Evolutionary conservation across 495 filamentous ascomycete species (phyloP), one percentile per base, ranked within the genome.

Genomic region (Neurospora discreta): DNA sequence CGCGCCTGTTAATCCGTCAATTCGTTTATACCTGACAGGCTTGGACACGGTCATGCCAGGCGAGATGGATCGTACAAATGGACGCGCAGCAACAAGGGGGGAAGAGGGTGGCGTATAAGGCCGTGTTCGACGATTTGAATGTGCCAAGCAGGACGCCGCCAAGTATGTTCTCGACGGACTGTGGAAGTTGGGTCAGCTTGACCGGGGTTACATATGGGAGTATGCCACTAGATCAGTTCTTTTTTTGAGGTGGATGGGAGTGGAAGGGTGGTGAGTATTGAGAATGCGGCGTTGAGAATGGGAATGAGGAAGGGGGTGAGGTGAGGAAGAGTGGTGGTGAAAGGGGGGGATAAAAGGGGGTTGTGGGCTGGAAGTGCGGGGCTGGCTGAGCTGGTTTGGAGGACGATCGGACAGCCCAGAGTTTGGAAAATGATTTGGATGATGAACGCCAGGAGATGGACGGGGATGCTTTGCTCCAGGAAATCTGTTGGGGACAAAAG

Each of bases 11-110:
- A 71, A 73, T 23, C 75, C 82, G 20, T 82, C 79, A 43, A 77
- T 88, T 6, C 82, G 87, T 23, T 41, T 88, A 16, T 88, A 86
- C 70, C 87, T 87, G 0, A 85, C 85, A 3, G 80, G 80, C 7
- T 68, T 84, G 20, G 78, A 81, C 72, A 79, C 76, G n/a, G 40
- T 69, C 20, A 33, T 65, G 9, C 52, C 26, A 15, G 52, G 52
- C 6, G 52, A 65, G 52, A 36, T 65, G 30, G 23, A 65, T 5
- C 23, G 52, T 0, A 15, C 33, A 1, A 65, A 30, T n/a, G 60
- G 65, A 52, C 39, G 3, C 70, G 73, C 23, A 77, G 79, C 52
- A 26, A 65, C 26, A 18, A 33, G 18, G 11, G 11, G 71, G 72
- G 20, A 80, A 75, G 5, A 74, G 76, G 69, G 74, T 85, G 0